phyloP scores from a whole-genome alignment of 495 filamentous ascomycete species.

The Penicillium fimorum region DNA sequence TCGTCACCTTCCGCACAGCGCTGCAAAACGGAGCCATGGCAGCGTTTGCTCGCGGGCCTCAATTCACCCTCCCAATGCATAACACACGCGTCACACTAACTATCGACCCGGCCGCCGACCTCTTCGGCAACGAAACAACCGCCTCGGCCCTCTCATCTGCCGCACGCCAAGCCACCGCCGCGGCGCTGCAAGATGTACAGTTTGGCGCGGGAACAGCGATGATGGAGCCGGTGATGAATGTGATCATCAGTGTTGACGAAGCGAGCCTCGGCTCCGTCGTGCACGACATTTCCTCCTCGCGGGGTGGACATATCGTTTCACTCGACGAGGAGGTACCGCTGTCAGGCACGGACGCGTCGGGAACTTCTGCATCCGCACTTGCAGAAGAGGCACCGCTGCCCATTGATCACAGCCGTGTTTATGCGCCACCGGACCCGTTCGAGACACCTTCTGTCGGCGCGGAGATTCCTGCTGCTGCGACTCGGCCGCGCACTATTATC shows the following conservation, averaged over 20 bases:
- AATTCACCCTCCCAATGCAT: slow-evolving; percentile 72
- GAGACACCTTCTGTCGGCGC: slow-evolving; percentile 43
- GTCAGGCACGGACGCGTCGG: slow-evolving; percentile 25
- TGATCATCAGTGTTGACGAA: slow-evolving; percentile 81
- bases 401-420: slow-evolving; percentile 70
- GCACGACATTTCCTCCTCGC: slow-evolving; percentile 77
- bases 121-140: slow-evolving; percentile 65
- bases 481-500: slow-evolving; percentile 60
- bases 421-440: slow-evolving; percentile 84
- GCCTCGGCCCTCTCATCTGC: slow-evolving; percentile 75
- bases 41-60: slow-evolving; percentile 80
- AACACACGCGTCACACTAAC: slow-evolving; percentile 64
- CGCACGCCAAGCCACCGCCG: slow-evolving; percentile 66
- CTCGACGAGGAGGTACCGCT: slow-evolving; percentile 61
- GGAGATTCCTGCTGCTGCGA: slow-evolving; percentile 25
- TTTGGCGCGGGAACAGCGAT: slow-evolving; percentile 52
- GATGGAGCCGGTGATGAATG: slow-evolving; percentile 91
- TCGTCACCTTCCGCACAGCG: slow-evolving; percentile 58
- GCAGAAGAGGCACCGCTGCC: slow-evolving; percentile 30
- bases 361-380: slow-evolving; percentile 9
- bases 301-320: slow-evolving; percentile 82
- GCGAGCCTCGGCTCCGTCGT: slow-evolving; percentile 78
- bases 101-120: slow-evolving; percentile 62
- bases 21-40: slow-evolving; percentile 78
- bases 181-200: slow-evolving; percentile 56